These are phyloP conservation scores for Oxyria digyna DNA, from an alignment of 148 eudicot species.

Conservation along the genomic window DNA sequence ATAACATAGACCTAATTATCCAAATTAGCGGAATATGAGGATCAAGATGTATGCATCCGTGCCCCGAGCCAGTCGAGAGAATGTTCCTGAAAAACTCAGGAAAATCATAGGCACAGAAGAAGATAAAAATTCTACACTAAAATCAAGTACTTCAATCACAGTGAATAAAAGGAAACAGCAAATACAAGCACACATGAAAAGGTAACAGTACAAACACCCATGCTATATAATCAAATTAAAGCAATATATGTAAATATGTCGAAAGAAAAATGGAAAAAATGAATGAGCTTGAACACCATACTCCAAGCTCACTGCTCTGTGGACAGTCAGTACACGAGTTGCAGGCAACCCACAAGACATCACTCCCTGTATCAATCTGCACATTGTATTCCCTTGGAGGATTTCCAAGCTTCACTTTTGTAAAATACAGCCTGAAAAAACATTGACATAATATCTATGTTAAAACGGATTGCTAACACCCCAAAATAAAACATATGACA, in stretches of 20 bases:
- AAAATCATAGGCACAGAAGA: too few relatives aligned
- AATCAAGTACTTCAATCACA: too few relatives aligned
- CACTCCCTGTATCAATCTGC: constrained; percentile 98
- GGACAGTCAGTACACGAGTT: constrained; percentile 78
- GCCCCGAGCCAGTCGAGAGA: too few relatives aligned
- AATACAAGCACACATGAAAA: too few relatives aligned
- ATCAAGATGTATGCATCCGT: too few relatives aligned
- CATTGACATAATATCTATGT: not conserved
- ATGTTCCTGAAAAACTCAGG: too few relatives aligned
- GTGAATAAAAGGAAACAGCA: too few relatives aligned
- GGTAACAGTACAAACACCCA: too few relatives aligned
- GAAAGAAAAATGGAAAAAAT: not conserved
- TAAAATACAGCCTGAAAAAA: constrained; percentile 56
- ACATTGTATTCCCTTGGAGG: constrained; percentile 97
- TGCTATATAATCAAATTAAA: too few relatives aligned
- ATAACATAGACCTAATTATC: too few relatives aligned
- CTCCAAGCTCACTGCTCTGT: constrained; percentile 75
- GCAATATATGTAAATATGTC: not conserved
- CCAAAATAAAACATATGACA: not conserved
- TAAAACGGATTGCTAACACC: not conserved
- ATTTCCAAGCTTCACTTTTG: constrained; percentile 78
- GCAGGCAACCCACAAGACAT: constrained; percentile 83
- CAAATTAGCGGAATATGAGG: too few relatives aligned
- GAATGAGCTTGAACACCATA: constrained; percentile 24
- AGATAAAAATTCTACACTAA: too few relatives aligned